These are phyloP conservation scores for Picea glauca DNA, from an alignment of 75 land plant genomes.

Conservation along the genomic window DNA sequence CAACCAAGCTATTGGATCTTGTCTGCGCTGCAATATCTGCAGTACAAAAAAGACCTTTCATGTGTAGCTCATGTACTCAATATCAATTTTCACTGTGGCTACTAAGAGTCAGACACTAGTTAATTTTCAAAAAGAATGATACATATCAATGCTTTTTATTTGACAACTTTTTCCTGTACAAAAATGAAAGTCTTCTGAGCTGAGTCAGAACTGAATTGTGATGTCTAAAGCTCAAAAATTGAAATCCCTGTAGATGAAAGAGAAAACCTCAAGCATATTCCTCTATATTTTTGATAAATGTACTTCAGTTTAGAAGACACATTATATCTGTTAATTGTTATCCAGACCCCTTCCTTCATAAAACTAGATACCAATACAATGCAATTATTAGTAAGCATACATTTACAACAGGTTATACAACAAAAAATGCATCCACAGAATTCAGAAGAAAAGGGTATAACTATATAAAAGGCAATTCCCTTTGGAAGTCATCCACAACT, in stretches of 20 bases:
- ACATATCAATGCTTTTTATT: not conserved
- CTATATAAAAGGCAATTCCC: not conserved
- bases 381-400: not conserved
- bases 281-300: not conserved
- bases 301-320: slow-evolving; percentile 2
- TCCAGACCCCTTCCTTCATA: not conserved
- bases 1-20: no score
- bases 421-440: not conserved
- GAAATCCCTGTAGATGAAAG: not conserved
- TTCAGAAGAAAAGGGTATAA: no score
- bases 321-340: not conserved
- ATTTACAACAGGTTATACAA: not conserved
- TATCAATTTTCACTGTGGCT: no score
- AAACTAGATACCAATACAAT: not conserved
- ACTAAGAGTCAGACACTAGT: no score
- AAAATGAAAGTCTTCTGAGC: not conserved
- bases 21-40: no score
- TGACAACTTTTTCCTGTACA: not conserved
- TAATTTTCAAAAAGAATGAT: no score
- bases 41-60: no score
- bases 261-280: not conserved
- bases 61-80: no score
- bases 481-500: not conserved
- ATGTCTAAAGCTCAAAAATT: no score
- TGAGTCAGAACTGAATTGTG: no score